Evolutionary conservation across 116 monocot species (phyloP), one percentile per base, ranked within the genome.

Genomic region (Papilionanthe hybrid): DNA sequence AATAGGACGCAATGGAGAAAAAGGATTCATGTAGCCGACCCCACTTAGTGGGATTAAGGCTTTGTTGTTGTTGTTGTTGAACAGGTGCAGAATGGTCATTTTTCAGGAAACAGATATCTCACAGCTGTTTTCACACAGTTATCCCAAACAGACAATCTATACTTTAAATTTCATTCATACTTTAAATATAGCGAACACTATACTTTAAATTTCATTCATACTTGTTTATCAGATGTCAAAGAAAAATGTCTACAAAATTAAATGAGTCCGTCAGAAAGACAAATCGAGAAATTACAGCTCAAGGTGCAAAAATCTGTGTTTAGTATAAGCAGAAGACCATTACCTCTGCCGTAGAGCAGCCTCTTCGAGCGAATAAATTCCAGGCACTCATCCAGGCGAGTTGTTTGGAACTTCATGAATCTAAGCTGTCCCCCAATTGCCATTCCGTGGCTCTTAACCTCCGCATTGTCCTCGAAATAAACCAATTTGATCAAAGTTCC

Each of bases 401-500:
- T 76, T 1, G 87, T 88, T 53, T 88, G 42, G 55, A 88, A 88
- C 55, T 82, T 88, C 5, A 79, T 75, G 67, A 88, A 88, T 71
- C 72, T 78, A 1, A 88, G 81, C 79, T 69, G 75, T 45, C 87
- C 87, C 7, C 84, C 76, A 4, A 6, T 19, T 7, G 19, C 29
- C 9, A 1, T 9, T 30, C 73, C 55, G 13, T 15, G 13, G 18
- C 37, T 18, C 29, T 55, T 49, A 28, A 7, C 63, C 48, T 48
- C 48, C 50, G 5, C 19, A 55, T 72, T 53, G 25, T 47, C 66
- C 43, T 86, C 83, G 41, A 90, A 88, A 68, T 92, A 90, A 47
- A 90, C 92, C 79, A 92, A n/a, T 75, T 92, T 92, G 48, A 92
- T 90, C 88, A 92, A 82, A 57, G 92, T 89, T 29, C 92, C 92